A percentile compares a stretch with the other conserved stretches of the same genome.
These are phyloP conservation scores for Oryza officinalis DNA, from an alignment of 176 grass and related monocot species.

Conservation along the genomic window DNA sequence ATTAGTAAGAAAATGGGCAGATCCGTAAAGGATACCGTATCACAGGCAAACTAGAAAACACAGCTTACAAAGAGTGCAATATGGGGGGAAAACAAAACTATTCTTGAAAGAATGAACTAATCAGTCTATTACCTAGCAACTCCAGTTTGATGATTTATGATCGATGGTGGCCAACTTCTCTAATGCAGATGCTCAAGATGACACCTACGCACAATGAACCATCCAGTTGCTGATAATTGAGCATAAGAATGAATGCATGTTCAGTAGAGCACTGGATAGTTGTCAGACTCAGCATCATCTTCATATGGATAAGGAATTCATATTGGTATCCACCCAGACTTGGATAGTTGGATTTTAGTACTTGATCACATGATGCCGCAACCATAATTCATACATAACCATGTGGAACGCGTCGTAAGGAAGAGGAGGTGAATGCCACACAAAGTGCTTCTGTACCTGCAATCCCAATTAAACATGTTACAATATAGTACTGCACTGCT, in stretches of 20 bases:
- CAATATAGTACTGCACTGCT: not conserved
- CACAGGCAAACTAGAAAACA: conserved; percentile 21
- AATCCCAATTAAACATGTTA: conserved; percentile 36
- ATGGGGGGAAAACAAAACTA: conserved; percentile 14
- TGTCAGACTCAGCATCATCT: conserved; percentile 4
- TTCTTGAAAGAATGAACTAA: conserved; percentile 25
- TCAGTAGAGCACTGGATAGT: conserved; percentile 10
- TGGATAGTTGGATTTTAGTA: conserved; percentile 39
- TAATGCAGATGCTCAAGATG: not conserved
- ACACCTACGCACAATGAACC: conserved; percentile 4
- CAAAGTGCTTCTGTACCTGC: conserved; percentile 95
- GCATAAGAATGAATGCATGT: not conserved
- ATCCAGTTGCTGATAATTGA: conserved; percentile 12
- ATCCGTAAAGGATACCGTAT: not conserved
- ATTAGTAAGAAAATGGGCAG: conserved; percentile 28
- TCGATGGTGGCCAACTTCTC: not conserved
- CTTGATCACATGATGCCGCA: conserved; percentile 89
- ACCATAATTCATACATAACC: conserved; percentile 97
- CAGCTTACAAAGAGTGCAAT: not conserved
- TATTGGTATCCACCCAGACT: conserved; percentile 18
- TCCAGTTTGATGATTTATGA: not conserved
- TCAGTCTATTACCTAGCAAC: conserved; percentile 10
- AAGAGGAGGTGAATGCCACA: conserved; percentile 90
- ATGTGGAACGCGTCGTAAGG: conserved; percentile 92
- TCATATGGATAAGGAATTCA: conserved; percentile 1